A percentile compares a stretch with the other conserved stretches of the same genome.
These are phyloP conservation scores for Punica granatum DNA, from an alignment of 345 rosid species.

Conservation along the genomic window DNA sequence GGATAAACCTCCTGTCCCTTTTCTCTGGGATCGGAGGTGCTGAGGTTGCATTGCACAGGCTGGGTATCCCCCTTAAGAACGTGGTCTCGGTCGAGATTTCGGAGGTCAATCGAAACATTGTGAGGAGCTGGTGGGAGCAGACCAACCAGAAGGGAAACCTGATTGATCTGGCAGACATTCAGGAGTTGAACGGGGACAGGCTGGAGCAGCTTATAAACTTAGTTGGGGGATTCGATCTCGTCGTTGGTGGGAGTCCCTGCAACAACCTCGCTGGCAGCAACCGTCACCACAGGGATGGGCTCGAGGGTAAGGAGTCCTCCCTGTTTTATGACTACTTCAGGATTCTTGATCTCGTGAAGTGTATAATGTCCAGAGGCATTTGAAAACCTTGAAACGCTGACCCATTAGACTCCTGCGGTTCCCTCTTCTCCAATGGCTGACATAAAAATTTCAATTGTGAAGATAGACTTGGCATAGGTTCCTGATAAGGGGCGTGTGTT, in stretches of 20 bases:
- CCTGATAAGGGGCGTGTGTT: not conserved
- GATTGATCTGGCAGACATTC: conserved; percentile 46
- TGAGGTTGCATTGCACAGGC: conserved; percentile 80
- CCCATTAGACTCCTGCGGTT: not conserved
- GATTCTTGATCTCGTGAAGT: conserved; percentile 52
- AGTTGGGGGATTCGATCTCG: conserved; percentile 76
- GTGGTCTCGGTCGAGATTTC: conserved; percentile 78
- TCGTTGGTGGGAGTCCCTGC: conserved; percentile 91
- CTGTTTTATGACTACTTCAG: conserved; percentile 70
- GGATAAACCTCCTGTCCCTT: conserved; percentile 68
- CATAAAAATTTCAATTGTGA: too few relatives aligned
- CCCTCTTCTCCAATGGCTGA: too few relatives aligned
- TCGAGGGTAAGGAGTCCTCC: conserved; percentile 72
- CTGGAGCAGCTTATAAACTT: conserved; percentile 39
- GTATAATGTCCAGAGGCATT: conserved; percentile 14
- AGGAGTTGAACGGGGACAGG: conserved; percentile 29
- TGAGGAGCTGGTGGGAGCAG: conserved; percentile 82
- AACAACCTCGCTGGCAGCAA: conserved; percentile 91
- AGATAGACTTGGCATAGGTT: not conserved
- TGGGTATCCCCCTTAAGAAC: conserved; percentile 51
- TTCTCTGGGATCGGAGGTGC: conserved; percentile 97
- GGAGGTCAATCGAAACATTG: conserved; percentile 45
- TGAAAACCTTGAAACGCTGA: not conserved
- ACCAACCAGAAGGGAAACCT: conserved; percentile 75
- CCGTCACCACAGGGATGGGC: conserved; percentile 59